These are phyloP conservation scores for Entrophospora sp. DNA, from an alignment of 192 early-diverging fungal genomes.

Conservation along the genomic window DNA sequence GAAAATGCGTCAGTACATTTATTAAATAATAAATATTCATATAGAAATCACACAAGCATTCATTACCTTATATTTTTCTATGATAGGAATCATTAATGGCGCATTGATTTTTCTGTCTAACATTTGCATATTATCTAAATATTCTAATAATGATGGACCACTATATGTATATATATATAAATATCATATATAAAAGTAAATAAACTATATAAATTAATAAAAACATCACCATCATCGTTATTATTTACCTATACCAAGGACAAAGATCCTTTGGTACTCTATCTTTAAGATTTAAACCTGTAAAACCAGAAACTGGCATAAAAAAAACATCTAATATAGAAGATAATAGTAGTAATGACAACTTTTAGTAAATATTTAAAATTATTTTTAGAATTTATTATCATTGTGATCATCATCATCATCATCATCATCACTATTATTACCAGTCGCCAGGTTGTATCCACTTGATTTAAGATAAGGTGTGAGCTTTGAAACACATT, in stretches of 20 bases:
- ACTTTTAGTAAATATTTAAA: no score
- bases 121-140: slow-evolving; percentile 73
- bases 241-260: slow-evolving; percentile 50
- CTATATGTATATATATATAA: not conserved
- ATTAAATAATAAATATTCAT: no score
- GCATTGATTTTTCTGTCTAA: slow-evolving; percentile 81
- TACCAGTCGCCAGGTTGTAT: slow-evolving; percentile 77
- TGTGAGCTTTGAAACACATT: slow-evolving; percentile 71
- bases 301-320: slow-evolving; percentile 94
- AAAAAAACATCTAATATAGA: slow-evolving; percentile 59
- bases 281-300: slow-evolving; percentile 95
- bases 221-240: no score
- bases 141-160: slow-evolving; percentile 84
- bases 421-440: no score
- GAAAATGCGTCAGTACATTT: not conserved
- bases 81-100: slow-evolving; percentile 89
- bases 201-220: no score
- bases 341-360: no score
- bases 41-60: no score
- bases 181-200: not conserved
- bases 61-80: slow-evolving; percentile 81
- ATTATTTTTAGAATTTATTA: no score
- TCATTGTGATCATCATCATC: no score
- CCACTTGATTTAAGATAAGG: slow-evolving; percentile 90
- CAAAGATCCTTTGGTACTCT: slow-evolving; percentile 49